Conservation (phyloP, 225 moss, liverwort and hornwort species). For the Marchantia polymorpha region DNA sequence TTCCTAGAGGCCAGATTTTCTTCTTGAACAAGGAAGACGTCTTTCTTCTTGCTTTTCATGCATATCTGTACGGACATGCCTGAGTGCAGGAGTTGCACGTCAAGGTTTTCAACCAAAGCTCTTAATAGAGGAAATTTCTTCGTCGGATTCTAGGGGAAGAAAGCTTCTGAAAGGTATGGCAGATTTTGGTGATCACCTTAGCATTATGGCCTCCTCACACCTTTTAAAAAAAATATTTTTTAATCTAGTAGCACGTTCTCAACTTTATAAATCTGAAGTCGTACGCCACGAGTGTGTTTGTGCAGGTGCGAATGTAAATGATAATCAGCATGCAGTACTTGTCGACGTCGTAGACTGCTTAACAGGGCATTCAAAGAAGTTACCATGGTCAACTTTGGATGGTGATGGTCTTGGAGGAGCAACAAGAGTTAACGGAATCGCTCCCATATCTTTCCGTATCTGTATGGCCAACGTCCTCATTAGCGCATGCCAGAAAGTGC, state of each 20-base stretch:
- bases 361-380: constrained; percentile 36
- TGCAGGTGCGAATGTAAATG: constrained; percentile 24
- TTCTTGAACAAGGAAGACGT: neutral
- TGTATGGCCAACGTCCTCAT: constrained; percentile 98
- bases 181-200: neutral
- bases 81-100: neutral
- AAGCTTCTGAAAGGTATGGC: constrained; percentile 16
- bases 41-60: neutral
- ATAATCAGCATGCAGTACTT: constrained; percentile 33
- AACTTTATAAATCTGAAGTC: neutral
- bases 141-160: neutral
- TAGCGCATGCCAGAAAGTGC: constrained; percentile 81
- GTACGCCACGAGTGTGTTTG: neutral
- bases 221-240: neutral
- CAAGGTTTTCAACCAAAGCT: constrained; percentile 12
- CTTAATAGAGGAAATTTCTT: constrained; percentile 39
- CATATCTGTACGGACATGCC: neutral
- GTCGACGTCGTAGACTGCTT: constrained; percentile 60
- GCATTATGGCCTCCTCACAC: neutral
- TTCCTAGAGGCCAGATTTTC: neutral
- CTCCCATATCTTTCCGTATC: constrained; percentile 60
- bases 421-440: neutral
- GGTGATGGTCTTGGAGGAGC: constrained; percentile 12
- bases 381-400: constrained; percentile 37
- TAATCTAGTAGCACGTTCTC: neutral